Base-by-base conservation (phyloP, 2,329 filamentous ascomycete species). In the Emergomyces pasteurianus region DNA sequence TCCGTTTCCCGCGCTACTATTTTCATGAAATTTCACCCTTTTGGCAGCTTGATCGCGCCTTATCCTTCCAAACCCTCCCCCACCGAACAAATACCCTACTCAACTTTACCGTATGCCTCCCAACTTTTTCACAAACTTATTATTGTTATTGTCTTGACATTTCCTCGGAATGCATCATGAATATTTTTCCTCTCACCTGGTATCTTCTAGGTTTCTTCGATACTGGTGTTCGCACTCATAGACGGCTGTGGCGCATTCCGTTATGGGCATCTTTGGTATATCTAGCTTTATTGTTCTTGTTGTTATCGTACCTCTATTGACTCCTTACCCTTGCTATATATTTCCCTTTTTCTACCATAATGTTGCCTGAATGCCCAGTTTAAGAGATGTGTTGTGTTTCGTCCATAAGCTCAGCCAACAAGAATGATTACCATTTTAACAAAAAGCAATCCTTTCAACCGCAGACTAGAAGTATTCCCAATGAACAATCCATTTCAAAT, bases 261-360 rank as follows among this genome's bases (percentile, higher is more conserved):
- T 38, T 34, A 40, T 49, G 14, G 38, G 40, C 12, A 34, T 43
- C 9, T 31, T 58, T 58, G 10, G 26, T 46, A 14, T 38, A 46
- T 58, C 21, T 28, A 40, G 38, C 53, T 58, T n/a, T 56, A 64
- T 59, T 65, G 66, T 66, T 63, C 49, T 50, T 47, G 53, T 58
- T 31, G 46, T 62, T 60, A 46, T 60, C 8, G 14, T 31, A 16
- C 21, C 58, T 57, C 46, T 21, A 49, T 14, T 49, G 21, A 14
- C 21, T 26, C 31, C 5, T 52, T 42, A n/a, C 9, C 14, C 43
- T 21, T 56, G 36, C 12, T 56, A 18, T 16, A 56, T 56, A 31
- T 56, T 28, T 56, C 21, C 46, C 1, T 46, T 43, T 10, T n/a
- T 28, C n/a, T 23, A 3, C 18, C 18, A 21, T 34, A 40, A 59